Base-by-base conservation (phyloP, 2,329 filamentous ascomycete species). In the Pseudogymnoascus sp. region DNA sequence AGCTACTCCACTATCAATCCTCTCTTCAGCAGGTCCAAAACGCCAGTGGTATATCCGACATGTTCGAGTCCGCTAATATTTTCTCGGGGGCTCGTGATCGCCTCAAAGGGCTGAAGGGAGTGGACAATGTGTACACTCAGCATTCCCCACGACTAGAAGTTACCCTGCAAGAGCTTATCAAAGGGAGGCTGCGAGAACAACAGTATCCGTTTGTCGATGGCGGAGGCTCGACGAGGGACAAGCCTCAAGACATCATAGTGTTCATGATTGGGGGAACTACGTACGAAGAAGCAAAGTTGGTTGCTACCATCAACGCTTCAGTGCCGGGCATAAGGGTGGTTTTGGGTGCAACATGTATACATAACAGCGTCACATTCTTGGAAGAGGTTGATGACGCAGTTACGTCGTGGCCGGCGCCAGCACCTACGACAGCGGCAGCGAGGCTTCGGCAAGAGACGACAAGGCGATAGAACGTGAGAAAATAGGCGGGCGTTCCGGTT, bases 71-170 rank as follows among this genome's bases (percentile, higher is more conserved):
- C 0, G 85, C 88, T 0, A 93, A 91, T 4, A 93, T 99, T 67
- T 96, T 99, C 76, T 90, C 91, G 0, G 90, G 90, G 11, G 92
- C 93, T 10, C 84, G 91, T 40, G 91, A 88, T 71, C 87, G 93
- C 4, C 92, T 99, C 75, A 96, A 96, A 72, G 95, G 95, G 0
- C 81, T 99, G 13, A 97, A 97, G 72, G 95, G 95, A 1, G 95
- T 99, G 1, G 96, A 99, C 75, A 99, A 99, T 70, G 95, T 99
- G 29, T 99, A 99, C 75, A 99, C 95, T 0, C 96, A 99, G 74
- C 95, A 99, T 75, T 96, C 91, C 5, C 92, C 96, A 0, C 83
- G 91, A 21, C 77, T 99, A 15, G 93, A 97, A 74, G 84, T 84
- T 23, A 97, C 92, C 0, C 78, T 99, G 17, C 93, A 97, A 73